A percentile compares a stretch with the other conserved stretches of the same genome.
Evolutionary conservation across 495 filamentous ascomycete species (phyloP).

Genomic region (Tuber aestivum): DNA sequence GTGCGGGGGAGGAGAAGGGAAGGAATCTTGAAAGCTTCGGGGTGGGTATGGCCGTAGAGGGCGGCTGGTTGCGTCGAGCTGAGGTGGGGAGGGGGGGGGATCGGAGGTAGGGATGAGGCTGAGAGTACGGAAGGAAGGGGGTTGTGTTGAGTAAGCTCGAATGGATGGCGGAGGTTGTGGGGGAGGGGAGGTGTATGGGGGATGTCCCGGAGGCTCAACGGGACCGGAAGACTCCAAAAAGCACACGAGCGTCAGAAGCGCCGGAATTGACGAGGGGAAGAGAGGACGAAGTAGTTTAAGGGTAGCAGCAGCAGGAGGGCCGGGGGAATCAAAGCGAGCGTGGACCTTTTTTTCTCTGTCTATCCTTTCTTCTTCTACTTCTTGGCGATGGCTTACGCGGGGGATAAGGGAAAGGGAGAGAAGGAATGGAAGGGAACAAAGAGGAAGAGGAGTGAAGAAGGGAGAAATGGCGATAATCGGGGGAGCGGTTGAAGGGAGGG

Average conservation of each 20-base stretch:
- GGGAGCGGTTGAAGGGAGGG: slow-evolving; percentile 1
- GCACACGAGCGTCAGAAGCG: slow-evolving; percentile 22
- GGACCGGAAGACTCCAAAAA: not conserved
- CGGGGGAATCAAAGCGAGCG: slow-evolving; percentile 2
- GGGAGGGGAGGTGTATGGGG: not conserved
- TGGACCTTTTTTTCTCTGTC: not conserved
- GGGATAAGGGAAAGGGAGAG: not conserved
- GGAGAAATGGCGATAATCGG: not conserved
- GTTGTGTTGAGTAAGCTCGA: slow-evolving; percentile 15
- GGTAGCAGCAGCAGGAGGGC: slow-evolving; percentile 25
- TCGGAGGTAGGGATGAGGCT: slow-evolving; percentile 28
- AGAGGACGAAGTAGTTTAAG: slow-evolving; percentile 11
- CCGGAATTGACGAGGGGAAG: slow-evolving; percentile 16
- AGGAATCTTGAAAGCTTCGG: slow-evolving; percentile 37
- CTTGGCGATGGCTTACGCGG: not conserved
- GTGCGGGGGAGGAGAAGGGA: slow-evolving; percentile 43
- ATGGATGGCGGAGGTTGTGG: slow-evolving; percentile 2
- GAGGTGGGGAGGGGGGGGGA: slow-evolving; percentile 9
- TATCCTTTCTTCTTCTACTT: not conserved
- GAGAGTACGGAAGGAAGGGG: slow-evolving; percentile 10
- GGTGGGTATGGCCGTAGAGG: slow-evolving; percentile 24
- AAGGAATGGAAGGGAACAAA: not conserved
- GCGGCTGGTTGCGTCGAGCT: slow-evolving; percentile 20
- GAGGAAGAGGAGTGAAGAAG: not conserved
- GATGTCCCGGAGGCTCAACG: not conserved